phyloP scores from a whole-genome alignment of 345 rosid species.

The Salix purpurea region DNA sequence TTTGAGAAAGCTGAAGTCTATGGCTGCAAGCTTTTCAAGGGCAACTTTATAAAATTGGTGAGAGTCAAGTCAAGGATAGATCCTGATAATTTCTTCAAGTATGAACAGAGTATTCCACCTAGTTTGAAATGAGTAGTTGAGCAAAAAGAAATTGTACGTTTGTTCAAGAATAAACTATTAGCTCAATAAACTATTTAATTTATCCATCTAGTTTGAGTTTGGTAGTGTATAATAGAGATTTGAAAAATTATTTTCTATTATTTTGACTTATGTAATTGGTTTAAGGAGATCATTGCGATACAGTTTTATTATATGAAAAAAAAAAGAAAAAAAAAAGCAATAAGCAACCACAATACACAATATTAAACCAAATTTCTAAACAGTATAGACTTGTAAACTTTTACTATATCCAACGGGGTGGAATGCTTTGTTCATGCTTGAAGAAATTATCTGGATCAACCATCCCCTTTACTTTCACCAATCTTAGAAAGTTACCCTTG shows the following conservation, averaged over 20 bases:
- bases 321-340: not conserved
- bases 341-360: not conserved
- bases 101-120: constrained; percentile 5
- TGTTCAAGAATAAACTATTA: no score
- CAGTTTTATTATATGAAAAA: not conserved
- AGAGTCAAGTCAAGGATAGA: not conserved
- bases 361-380: not conserved
- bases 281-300: no score
- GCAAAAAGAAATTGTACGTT: no score
- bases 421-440: not conserved
- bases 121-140: not conserved
- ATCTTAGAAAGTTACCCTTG: not conserved
- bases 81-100: constrained; percentile 6
- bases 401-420: not conserved
- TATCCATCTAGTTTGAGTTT: no score
- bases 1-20: not conserved
- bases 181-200: no score
- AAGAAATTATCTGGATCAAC: not conserved
- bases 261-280: no score
- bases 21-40: not conserved
- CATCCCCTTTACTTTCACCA: not conserved
- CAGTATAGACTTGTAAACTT: not conserved
- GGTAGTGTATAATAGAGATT: no score
- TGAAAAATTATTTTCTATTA: no score
- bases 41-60: not conserved